Percentiles rank a stretch among this genome's conserved stretches.
phyloP scores from a whole-genome alignment of 1,284 basidiomycete species.

The Fomitopsis palustris region DNA sequence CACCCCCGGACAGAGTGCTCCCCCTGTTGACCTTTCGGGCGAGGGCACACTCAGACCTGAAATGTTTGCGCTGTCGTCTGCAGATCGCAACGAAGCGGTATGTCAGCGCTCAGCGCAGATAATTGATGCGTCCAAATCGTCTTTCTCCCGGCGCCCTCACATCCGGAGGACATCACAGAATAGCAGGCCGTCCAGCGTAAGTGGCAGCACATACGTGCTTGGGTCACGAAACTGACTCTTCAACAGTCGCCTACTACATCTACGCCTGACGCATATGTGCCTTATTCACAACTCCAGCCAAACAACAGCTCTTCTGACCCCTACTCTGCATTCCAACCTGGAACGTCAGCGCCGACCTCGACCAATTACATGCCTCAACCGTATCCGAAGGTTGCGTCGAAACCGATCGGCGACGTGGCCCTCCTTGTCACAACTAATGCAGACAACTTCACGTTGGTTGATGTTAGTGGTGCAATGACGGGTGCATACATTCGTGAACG shows the following conservation, averaged over 20 bases:
- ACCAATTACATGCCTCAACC: constrained; percentile 17
- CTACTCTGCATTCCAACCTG: not conserved
- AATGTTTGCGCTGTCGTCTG: constrained; percentile 23
- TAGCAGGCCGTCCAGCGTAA: constrained; percentile 35
- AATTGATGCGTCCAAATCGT: constrained; percentile 23
- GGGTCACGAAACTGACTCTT: not conserved
- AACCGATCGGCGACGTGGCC: constrained; percentile 42
- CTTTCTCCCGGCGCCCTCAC: constrained; percentile 16
- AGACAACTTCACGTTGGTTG: constrained; percentile 76
- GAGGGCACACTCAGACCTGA: constrained; percentile 36
- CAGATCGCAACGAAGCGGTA: constrained; percentile 23
- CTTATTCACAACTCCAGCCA: constrained; percentile 8
- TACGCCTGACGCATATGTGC: constrained; percentile 25
- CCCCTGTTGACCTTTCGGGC: constrained; percentile 39
- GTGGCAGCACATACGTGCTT: constrained; percentile 17
- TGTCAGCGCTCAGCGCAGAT: constrained; percentile 16
- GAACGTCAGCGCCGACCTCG: not conserved
- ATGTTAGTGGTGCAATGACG: constrained; percentile 68
- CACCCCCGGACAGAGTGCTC: constrained; percentile 51
- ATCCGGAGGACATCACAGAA: constrained; percentile 22
- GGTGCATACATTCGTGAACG: constrained; percentile 79
- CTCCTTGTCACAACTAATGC: constrained; percentile 82
- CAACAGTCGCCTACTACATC: constrained; percentile 46
- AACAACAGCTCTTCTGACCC: not conserved
- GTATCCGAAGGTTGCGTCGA: constrained; percentile 18